Evolutionary conservation across 23 red algal species (phyloP).

Genomic region (Gracilaria vermiculophylla): DNA sequence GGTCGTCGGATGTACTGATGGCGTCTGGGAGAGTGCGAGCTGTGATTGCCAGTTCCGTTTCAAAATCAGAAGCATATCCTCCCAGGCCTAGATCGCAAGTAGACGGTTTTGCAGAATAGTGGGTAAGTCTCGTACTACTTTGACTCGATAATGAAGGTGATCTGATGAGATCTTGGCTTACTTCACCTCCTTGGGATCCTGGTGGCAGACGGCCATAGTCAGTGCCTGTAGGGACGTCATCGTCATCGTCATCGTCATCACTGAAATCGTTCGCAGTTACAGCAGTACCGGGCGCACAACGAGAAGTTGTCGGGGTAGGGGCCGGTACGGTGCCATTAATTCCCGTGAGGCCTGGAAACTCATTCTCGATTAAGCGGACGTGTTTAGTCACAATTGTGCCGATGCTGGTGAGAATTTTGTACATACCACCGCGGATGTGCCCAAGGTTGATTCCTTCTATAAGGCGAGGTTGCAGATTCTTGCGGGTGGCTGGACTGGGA

Average conservation of each 20-base stretch:
- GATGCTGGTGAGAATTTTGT: neutral
- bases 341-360: neutral
- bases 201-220: too few relatives aligned
- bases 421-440: neutral
- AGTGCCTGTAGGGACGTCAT: too few relatives aligned
- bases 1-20: conserved; percentile 29
- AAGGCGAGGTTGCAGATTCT: neutral
- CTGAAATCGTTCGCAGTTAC: too few relatives aligned
- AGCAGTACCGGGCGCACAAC: too few relatives aligned
- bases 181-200: too few relatives aligned
- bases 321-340: neutral
- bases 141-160: too few relatives aligned
- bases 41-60: neutral
- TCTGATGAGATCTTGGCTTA: too few relatives aligned
- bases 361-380: neutral
- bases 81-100: too few relatives aligned
- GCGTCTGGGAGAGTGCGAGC: neutral
- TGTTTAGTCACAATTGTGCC: neutral
- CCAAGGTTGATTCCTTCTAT: neutral
- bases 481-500: neutral
- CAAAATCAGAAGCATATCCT: neutral
- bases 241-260: too few relatives aligned
- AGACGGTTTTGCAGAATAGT: too few relatives aligned
- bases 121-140: too few relatives aligned
- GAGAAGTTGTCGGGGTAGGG: too few relatives aligned